These are phyloP conservation scores for Smithsoniella earleae DNA, from an alignment of 163 green algal species.

Conservation along the genomic window DNA sequence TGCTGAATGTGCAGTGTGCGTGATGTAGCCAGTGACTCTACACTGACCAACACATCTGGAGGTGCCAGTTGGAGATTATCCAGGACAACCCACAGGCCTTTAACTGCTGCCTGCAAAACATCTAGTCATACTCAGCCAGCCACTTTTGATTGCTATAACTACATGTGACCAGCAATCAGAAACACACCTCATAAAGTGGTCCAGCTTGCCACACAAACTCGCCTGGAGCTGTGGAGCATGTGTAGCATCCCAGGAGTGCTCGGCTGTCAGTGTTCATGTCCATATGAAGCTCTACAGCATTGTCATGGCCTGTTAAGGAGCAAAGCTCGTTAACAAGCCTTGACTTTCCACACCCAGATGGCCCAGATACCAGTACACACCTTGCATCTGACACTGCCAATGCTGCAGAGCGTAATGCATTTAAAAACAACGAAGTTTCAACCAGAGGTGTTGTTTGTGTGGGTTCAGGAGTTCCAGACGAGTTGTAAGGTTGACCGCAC, in stretches of 20 bases:
- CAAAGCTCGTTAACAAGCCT: conserved; percentile 66
- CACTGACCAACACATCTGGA: conserved; percentile 74
- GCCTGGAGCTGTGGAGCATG: conserved; percentile 75
- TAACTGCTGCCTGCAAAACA: conserved; percentile 56
- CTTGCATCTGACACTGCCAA: conserved; percentile 9
- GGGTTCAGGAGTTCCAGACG: background rate
- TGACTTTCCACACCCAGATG: conserved; percentile 70
- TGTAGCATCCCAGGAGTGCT: conserved; percentile 85
- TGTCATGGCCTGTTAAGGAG: conserved; percentile 57
- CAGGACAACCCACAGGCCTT: conserved; percentile 86
- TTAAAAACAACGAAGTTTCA: too few species aligned
- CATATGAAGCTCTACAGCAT: conserved; percentile 74
- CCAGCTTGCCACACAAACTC: conserved; percentile 94
- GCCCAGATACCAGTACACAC: conserved; percentile 15
- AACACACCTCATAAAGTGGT: conserved; percentile 66
- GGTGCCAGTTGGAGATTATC: conserved; percentile 90
- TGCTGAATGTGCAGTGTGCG: conserved; percentile 71
- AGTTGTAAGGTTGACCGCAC: background rate
- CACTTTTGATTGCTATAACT: conserved; percentile 19
- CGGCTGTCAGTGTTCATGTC: conserved; percentile 95
- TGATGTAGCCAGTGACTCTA: conserved; percentile 78
- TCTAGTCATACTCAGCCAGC: background rate
- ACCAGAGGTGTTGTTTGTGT: background rate
- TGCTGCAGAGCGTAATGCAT: background rate
- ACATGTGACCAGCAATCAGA: conserved; percentile 28